These are phyloP conservation scores for Lanmaoa rubissima DNA, from an alignment of 768 basidiomycete genomes.

Conservation along the genomic window DNA sequence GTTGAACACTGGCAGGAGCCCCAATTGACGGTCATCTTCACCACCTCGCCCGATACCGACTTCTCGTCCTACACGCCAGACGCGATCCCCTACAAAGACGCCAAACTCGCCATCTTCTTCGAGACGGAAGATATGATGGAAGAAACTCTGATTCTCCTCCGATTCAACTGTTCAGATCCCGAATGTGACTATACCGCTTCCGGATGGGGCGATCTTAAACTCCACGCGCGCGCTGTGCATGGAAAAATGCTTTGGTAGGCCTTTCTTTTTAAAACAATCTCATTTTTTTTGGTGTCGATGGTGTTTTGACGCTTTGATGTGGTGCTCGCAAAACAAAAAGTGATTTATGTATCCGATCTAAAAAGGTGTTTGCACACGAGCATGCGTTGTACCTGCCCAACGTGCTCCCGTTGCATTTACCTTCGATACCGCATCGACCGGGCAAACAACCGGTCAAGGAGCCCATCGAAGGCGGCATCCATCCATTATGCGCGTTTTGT, in stretches of 20 bases:
- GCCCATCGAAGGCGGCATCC: conserved; percentile 65
- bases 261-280: too few relatives aligned
- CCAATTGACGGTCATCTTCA: conserved; percentile 75
- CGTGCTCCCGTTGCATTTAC: conserved; percentile 70
- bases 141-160: conserved; percentile 83
- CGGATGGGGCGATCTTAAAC: conserved; percentile 88
- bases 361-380: conserved; percentile 96
- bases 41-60: conserved; percentile 55
- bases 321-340: conserved; percentile 36
- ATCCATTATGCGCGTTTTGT: conserved; percentile 86
- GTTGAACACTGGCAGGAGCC: conserved; percentile 48
- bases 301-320: too few relatives aligned
- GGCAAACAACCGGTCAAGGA: conserved; percentile 47
- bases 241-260: conserved; percentile 75
- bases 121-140: conserved; percentile 95
- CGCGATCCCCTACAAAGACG: conserved; percentile 60
- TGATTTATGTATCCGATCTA: conserved; percentile 82
- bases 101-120: conserved; percentile 76
- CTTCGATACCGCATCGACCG: conserved; percentile 53
- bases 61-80: conserved; percentile 61
- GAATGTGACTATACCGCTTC: conserved; percentile 81
- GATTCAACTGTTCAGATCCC: conserved; percentile 90
- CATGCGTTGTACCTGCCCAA: conserved; percentile 77
- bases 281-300: background rate
- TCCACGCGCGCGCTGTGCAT: conserved; percentile 78